Evolutionary conservation across 257 asterid genomes (phyloP).

Genomic region (Rauvolfia tetraphylla): DNA sequence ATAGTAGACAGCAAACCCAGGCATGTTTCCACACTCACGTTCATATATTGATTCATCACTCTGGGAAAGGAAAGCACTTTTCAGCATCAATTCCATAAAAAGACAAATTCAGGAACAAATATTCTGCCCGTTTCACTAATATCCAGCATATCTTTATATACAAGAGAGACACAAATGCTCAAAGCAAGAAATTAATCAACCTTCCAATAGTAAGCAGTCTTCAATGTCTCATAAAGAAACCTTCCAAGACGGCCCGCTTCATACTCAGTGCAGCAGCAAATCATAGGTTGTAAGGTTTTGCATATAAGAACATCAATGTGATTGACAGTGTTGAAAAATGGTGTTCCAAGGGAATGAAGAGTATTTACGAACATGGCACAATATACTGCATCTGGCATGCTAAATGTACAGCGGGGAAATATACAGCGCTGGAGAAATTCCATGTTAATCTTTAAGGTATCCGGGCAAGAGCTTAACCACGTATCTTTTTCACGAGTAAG

Average conservation of each 20-base stretch:
- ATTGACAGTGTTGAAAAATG: slow-evolving; percentile 96
- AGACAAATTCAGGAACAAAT: neutral
- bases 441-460: slow-evolving; percentile 93
- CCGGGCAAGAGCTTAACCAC: slow-evolving; percentile 99
- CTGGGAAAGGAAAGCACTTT: slow-evolving; percentile 34
- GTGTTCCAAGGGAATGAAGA: slow-evolving; percentile 98
- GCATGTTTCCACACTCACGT: slow-evolving; percentile 99
- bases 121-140: neutral
- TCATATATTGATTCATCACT: slow-evolving; percentile 89
- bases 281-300: slow-evolving; percentile 98
- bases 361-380: slow-evolving; percentile 94
- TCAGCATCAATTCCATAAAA: neutral
- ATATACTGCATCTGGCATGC: slow-evolving; percentile 98
- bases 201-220: slow-evolving; percentile 97
- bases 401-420: slow-evolving; percentile 96
- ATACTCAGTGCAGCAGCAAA: slow-evolving; percentile 99
- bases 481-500: slow-evolving; percentile 90
- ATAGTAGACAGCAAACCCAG: slow-evolving; percentile 97
- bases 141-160: neutral
- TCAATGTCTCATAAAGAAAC: slow-evolving; percentile 86
- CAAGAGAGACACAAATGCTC: neutral
- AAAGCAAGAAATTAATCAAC: slow-evolving; percentile 30
- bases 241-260: slow-evolving; percentile 97
- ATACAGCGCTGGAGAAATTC: slow-evolving; percentile 98
- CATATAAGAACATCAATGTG: slow-evolving; percentile 97